Conservation (phyloP, 306 rosid species). For the Hylodesmum podocarpum region DNA sequence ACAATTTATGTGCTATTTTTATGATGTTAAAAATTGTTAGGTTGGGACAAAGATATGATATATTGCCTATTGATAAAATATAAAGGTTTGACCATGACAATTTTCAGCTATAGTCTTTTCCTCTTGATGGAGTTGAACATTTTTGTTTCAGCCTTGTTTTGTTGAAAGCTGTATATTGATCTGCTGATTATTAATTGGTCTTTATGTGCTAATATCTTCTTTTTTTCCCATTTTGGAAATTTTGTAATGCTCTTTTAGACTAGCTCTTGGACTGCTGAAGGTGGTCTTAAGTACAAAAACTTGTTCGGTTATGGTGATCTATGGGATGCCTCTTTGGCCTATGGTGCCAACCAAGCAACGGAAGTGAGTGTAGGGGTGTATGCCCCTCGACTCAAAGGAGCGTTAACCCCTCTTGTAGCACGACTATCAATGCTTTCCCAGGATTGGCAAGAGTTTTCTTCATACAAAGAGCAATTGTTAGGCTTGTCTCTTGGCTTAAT, state of each 20-base stretch:
- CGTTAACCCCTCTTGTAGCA: slow-evolving; percentile 62
- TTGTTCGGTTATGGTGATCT: slow-evolving; percentile 90
- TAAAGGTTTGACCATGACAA: neutral
- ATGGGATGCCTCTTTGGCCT: slow-evolving; percentile 94
- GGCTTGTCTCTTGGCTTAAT: slow-evolving; percentile 84
- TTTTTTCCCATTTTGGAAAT: slow-evolving; percentile 22
- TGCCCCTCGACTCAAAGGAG: slow-evolving; percentile 70
- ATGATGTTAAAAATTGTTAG: neutral
- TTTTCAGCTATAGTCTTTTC: slow-evolving; percentile 21
- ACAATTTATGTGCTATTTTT: neutral
- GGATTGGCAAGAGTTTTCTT: slow-evolving; percentile 92
- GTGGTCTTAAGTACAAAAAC: slow-evolving; percentile 78
- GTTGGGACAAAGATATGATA: neutral
- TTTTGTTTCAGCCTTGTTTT: slow-evolving; percentile 21
- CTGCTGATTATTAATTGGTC: neutral
- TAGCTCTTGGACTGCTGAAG: slow-evolving; percentile 87
- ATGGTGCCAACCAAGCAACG: slow-evolving; percentile 81
- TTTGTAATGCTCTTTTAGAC: slow-evolving; percentile 59
- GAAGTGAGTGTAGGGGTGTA: slow-evolving; percentile 81
- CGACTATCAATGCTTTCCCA: slow-evolving; percentile 81
- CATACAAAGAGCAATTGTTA: slow-evolving; percentile 78
- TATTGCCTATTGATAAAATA: slow-evolving; percentile 11
- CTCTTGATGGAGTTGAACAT: neutral
- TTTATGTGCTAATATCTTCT: slow-evolving; percentile 2
- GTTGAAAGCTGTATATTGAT: slow-evolving; percentile 8